Evolutionary conservation across 345 rosid genomes (phyloP).

Genomic region (Cardamine chenopodiifolia): DNA sequence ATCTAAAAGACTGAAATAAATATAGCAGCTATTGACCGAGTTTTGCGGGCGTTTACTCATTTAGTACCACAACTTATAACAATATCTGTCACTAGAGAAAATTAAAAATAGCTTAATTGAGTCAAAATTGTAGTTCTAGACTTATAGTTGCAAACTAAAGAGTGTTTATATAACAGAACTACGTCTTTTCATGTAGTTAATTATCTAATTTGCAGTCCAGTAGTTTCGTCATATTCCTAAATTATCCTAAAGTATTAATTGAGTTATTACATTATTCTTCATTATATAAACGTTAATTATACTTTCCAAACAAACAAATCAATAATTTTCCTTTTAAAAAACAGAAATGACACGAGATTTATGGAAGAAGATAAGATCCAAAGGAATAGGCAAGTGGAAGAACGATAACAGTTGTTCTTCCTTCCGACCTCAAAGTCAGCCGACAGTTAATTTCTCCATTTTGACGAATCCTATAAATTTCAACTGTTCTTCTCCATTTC

Average conservation of each 20-base stretch:
- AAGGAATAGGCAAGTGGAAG: slow-evolving; percentile 37
- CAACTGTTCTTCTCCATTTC: slow-evolving; percentile 23
- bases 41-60: slow-evolving; percentile 34
- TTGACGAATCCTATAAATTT: slow-evolving; percentile 34
- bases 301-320: background rate
- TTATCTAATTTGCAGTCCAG: background rate
- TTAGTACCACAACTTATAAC: background rate
- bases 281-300: background rate
- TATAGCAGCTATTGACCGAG: slow-evolving; percentile 38
- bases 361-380: slow-evolving; percentile 41
- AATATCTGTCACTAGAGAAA: background rate
- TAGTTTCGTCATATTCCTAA: background rate
- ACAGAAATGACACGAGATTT: slow-evolving; percentile 44
- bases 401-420: slow-evolving; percentile 32
- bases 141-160: background rate
- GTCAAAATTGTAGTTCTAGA: slow-evolving; percentile 34
- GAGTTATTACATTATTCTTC: background rate
- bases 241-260: background rate
- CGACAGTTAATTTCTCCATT: slow-evolving; percentile 16
- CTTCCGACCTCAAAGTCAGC: slow-evolving; percentile 34
- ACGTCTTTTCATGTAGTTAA: background rate
- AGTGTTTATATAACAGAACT: background rate
- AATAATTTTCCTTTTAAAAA: background rate
- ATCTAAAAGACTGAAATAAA: slow-evolving; percentile 7
- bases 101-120: slow-evolving; percentile 6